Conservation (phyloP, 768 basidiomycete species). For the Collybia sordida region DNA sequence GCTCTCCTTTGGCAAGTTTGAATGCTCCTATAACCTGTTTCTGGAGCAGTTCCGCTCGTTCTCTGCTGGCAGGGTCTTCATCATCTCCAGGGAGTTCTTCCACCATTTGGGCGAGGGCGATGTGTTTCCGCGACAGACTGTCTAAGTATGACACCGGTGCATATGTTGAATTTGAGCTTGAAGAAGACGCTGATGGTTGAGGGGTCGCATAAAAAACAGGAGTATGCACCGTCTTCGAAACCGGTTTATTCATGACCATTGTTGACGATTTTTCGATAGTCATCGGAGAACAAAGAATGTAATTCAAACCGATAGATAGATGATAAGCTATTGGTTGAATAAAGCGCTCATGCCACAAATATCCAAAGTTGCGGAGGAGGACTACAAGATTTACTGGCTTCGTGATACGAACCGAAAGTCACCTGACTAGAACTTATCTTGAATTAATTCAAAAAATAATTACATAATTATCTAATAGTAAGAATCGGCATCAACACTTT, state of each 20-base stretch:
- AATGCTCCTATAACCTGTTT: conserved; percentile 34
- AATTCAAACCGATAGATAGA: too few species aligned
- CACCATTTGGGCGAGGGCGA: conserved; percentile 25
- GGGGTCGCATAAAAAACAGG: conserved; percentile 16
- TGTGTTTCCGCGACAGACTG: conserved; percentile 20
- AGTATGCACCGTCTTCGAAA: conserved; percentile 16
- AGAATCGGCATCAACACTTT: too few species aligned
- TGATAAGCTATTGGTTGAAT: too few species aligned
- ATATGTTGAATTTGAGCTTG: neutral
- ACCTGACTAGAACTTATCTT: too few species aligned
- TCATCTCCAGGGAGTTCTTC: conserved; percentile 22
- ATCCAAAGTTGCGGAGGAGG: too few species aligned
- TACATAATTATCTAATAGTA: too few species aligned
- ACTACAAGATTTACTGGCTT: too few species aligned
- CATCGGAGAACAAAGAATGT: too few species aligned
- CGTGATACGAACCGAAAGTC: too few species aligned
- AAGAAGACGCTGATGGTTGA: conserved; percentile 6
- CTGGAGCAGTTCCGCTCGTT: conserved; percentile 29
- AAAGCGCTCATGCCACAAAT: too few species aligned
- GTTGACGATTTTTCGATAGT: too few species aligned
- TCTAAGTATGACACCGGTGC: conserved; percentile 16
- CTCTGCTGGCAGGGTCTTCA: conserved; percentile 2
- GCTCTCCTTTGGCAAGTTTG: conserved; percentile 32
- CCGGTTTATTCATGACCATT: neutral
- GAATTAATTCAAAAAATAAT: too few species aligned